phyloP scores from a whole-genome alignment of 2,329 filamentous ascomycete species.

The Beauveria australis region DNA sequence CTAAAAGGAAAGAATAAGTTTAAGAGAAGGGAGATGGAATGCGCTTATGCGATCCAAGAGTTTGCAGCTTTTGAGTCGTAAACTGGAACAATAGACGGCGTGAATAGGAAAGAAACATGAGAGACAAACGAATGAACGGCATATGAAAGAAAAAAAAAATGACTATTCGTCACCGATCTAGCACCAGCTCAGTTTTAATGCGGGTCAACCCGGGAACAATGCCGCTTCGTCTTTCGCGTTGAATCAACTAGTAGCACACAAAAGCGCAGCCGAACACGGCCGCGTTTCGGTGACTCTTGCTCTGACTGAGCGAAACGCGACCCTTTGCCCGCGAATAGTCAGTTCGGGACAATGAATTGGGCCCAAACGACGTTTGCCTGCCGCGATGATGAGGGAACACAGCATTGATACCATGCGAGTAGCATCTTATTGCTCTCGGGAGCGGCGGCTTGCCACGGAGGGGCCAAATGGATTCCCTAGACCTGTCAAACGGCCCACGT shows the following conservation, averaged over 20 bases:
- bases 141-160: neutral
- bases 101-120: neutral
- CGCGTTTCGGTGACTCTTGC: neutral
- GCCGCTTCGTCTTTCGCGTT: neutral
- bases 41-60: no score
- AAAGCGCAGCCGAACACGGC: constrained; percentile 4
- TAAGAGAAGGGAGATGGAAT: no score
- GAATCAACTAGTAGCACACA: neutral
- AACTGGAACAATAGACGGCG: no score
- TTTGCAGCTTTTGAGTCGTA: no score
- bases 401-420: neutral
- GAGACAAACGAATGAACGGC: neutral
- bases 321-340: neutral
- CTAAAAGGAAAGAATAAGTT: no score
- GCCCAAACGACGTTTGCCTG: no score
- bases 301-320: neutral
- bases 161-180: neutral
- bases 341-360: neutral
- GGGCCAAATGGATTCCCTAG: no score
- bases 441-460: no score
- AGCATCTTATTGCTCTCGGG: no score
- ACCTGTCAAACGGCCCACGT: constrained; percentile 1
- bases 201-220: constrained; percentile 2
- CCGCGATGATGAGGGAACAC: neutral
- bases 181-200: constrained; percentile 1